Base-by-base conservation (phyloP, 2,329 filamentous ascomycete species). In the Calonectria pseudoturangicola region DNA sequence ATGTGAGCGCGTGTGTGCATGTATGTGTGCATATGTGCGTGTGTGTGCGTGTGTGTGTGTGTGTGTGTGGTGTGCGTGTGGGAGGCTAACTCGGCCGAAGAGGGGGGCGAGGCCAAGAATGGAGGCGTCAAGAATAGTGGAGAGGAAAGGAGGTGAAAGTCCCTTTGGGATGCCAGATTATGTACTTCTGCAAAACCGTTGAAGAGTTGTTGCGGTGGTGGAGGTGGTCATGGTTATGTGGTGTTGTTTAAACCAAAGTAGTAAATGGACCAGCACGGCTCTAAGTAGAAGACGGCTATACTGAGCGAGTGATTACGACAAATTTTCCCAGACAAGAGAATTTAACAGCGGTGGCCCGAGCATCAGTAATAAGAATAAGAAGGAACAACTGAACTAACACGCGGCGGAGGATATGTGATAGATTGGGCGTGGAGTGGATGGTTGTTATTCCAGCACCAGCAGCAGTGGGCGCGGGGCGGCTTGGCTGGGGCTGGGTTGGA, bases 401-500 rank as follows among this genome's bases (percentile, higher is more conserved):
- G 41, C 39, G 48, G 21, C 45, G 30, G 62, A 67, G 54, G 56
- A 67, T 45, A 58, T 39, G 39, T 60, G 47, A 64, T 41, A 66
- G 64, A 71, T 63, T 58, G 54, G 54, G 36, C 36, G 72, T 66
- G 68, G 66, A 70, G 67, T 50, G 72, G 70, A 77, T 79, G 77
- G 70, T 79, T 79, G 77, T 79, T 79, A 77, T 78, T 79, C 70
- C 79, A 77, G 68, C 71, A 78, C 5, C 30, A 33, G 30, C 9
- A 21, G 76, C 75, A 70, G 71, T 56, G 60, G 69, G 72, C 75
- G 77, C 75, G 71, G 74, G 77, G 77, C 70, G 73, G 74, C 74
- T 75, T 77, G 73, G 72, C 66, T 60, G 54, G 54, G 54, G 65
- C 72, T 79, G 74, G 69, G 33, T 65, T 71, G 64, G 39, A 67